These are phyloP conservation scores for Phytophthora sansomeana DNA, from an alignment of 352 stramenopile genomes.

Conservation along the genomic window DNA sequence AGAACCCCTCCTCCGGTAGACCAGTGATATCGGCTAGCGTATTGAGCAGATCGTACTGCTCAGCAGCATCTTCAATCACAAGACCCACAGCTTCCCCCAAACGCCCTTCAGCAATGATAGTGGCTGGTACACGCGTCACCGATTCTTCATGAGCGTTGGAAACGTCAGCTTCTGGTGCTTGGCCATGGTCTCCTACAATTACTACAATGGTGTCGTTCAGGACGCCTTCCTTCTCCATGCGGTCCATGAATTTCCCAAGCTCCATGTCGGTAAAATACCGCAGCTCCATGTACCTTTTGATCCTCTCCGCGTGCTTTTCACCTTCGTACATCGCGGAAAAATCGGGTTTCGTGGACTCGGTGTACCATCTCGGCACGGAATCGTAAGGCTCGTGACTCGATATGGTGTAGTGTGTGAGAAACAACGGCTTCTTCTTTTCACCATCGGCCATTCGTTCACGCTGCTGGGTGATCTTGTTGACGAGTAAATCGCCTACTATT, in stretches of 20 bases:
- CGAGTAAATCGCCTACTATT: conserved; percentile 49
- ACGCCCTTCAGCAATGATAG: conserved; percentile 59
- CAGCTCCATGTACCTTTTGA: conserved; percentile 62
- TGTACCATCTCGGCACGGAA: conserved; percentile 50
- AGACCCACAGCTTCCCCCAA: conserved; percentile 48
- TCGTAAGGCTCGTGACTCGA: conserved; percentile 51
- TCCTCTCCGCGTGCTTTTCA: conserved; percentile 36
- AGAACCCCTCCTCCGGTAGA: conserved; percentile 52
- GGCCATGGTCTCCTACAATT: conserved; percentile 62
- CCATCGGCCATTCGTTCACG: conserved; percentile 7
- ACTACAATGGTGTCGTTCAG: conserved; percentile 72
- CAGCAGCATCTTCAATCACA: conserved; percentile 50
- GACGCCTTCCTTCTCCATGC: conserved; percentile 51
- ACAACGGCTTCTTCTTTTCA: conserved; percentile 47
- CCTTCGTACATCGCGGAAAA: conserved; percentile 60
- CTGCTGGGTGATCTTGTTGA: conserved; percentile 45
- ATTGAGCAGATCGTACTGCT: conserved; percentile 70
- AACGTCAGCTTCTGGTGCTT: conserved; percentile 52
- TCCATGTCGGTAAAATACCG: conserved; percentile 66
- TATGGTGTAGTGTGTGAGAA: conserved; percentile 71
- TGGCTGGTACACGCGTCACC: conserved; percentile 47
- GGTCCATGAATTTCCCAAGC: conserved; percentile 65
- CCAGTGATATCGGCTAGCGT: conserved; percentile 72
- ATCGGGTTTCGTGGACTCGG: conserved; percentile 48
- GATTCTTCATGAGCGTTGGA: conserved; percentile 56